A percentile compares a stretch with the other conserved stretches of the same genome.
phyloP scores from a whole-genome alignment of 345 rosid species.

The Brassica incana region DNA sequence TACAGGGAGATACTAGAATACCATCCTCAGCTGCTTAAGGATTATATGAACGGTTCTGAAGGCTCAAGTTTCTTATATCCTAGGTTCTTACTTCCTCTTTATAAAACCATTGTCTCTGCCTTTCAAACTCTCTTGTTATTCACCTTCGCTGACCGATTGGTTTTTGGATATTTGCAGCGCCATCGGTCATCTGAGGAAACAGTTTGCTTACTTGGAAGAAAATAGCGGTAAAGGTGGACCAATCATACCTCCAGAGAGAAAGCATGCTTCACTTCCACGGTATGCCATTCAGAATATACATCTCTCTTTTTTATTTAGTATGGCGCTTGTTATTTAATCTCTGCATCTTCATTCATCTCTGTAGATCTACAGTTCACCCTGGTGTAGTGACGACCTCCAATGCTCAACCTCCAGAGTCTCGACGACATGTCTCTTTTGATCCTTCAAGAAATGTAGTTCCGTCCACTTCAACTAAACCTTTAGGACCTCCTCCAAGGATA shows the following conservation, averaged over 20 bases:
- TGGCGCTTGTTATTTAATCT: conserved; percentile 16
- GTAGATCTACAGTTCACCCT: conserved; percentile 76
- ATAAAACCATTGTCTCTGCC: background rate
- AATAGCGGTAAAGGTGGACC: conserved; percentile 84
- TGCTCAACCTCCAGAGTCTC: conserved; percentile 48
- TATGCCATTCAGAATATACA: conserved; percentile 8
- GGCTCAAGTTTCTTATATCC: conserved; percentile 90
- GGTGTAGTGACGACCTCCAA: conserved; percentile 47
- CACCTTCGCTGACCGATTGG: background rate
- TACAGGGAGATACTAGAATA: conserved; percentile 92
- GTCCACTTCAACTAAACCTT: conserved; percentile 43
- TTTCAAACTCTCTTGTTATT: background rate
- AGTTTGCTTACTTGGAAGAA: conserved; percentile 92
- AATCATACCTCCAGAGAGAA: conserved; percentile 83
- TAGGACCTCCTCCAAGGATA: conserved; percentile 83
- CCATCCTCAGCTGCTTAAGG: conserved; percentile 94
- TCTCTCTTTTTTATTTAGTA: background rate
- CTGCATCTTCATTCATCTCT: conserved; percentile 19
- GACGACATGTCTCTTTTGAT: conserved; percentile 43
- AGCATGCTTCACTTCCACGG: conserved; percentile 65
- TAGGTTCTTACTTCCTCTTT: conserved; percentile 52
- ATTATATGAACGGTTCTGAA: conserved; percentile 79
- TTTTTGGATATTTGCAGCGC: conserved; percentile 61
- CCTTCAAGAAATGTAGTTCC: conserved; percentile 46
- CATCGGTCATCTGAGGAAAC: conserved; percentile 83